These are phyloP conservation scores for Suillus subluteus DNA, from an alignment of 768 basidiomycete species.

Conservation along the genomic window DNA sequence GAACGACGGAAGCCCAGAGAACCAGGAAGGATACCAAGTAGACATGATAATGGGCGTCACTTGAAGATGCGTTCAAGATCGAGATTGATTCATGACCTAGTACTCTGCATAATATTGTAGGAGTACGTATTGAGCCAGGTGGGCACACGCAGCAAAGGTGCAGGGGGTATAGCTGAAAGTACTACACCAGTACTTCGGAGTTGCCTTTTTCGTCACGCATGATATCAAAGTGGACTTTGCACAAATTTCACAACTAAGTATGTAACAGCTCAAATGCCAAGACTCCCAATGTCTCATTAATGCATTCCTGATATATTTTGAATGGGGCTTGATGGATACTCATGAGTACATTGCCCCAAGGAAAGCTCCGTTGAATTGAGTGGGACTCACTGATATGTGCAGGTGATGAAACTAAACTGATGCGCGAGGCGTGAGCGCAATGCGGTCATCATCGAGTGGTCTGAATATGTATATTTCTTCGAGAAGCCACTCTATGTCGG, in stretches of 20 bases:
- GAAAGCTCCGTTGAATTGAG: not conserved
- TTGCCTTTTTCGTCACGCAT: slow-evolving; percentile 2
- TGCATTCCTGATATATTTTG: no score
- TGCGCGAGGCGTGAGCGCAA: slow-evolving; percentile 30
- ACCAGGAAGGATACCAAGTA: slow-evolving; percentile 63
- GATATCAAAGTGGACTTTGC: not conserved
- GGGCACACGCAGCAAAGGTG: not conserved
- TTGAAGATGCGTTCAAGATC: slow-evolving; percentile 4
- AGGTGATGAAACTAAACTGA: not conserved
- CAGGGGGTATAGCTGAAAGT: slow-evolving; percentile 1
- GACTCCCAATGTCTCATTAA: not conserved
- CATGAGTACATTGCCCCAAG: not conserved
- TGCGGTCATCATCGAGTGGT: slow-evolving; percentile 32
- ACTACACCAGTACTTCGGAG: not conserved
- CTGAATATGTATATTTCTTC: slow-evolving; percentile 35
- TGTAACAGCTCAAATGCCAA: not conserved
- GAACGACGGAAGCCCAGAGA: slow-evolving; percentile 58
- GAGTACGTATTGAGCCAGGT: slow-evolving; percentile 8
- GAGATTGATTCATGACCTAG: slow-evolving; percentile 2
- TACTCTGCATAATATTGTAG: slow-evolving; percentile 5
- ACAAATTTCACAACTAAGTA: not conserved
- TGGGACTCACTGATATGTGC: not conserved
- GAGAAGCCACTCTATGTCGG: slow-evolving; percentile 24
- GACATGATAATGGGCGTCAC: slow-evolving; percentile 36
- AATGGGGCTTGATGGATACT: not conserved